These are phyloP conservation scores for Garcia nutans DNA, from an alignment of 345 rosid species.

Conservation along the genomic window DNA sequence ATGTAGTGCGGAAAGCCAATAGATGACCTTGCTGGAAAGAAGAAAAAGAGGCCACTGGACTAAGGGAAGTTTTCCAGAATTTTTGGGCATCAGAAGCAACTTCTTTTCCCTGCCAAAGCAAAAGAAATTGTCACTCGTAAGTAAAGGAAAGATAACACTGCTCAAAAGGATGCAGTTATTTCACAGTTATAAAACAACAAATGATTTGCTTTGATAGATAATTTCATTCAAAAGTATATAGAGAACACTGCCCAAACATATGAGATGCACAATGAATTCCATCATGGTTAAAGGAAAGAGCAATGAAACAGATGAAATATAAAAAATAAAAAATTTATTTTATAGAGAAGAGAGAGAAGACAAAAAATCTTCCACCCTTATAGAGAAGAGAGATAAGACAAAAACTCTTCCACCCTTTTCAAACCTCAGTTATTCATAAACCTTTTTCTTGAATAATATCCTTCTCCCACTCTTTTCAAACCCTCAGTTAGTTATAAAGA, in stretches of 20 bases:
- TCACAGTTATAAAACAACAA: neutral
- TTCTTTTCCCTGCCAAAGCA: conserved; percentile 73
- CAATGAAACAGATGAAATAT: neutral
- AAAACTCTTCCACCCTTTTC: neutral
- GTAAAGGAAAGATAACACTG: conserved; percentile 9
- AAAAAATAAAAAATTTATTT: neutral
- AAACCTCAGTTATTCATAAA: neutral
- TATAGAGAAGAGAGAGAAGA: neutral
- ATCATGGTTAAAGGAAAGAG: neutral
- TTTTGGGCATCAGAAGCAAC: conserved; percentile 89
- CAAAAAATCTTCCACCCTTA: neutral
- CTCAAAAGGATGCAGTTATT: neutral
- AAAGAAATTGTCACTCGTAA: conserved; percentile 3
- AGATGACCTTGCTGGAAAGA: conserved; percentile 91
- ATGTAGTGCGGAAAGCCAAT: neutral
- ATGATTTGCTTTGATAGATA: neutral
- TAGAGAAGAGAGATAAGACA: too few relatives aligned
- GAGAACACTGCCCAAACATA: neutral
- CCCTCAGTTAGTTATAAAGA: too few relatives aligned
- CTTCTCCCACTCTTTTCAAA: neutral
- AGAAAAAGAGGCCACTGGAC: conserved; percentile 99
- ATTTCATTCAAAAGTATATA: neutral
- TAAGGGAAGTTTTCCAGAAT: conserved; percentile 73
- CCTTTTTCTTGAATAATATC: neutral
- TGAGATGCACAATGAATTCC: neutral